Evolutionary conservation across 352 stramenopile species (phyloP).

Genomic region (Globisporangium iwayamae): DNA sequence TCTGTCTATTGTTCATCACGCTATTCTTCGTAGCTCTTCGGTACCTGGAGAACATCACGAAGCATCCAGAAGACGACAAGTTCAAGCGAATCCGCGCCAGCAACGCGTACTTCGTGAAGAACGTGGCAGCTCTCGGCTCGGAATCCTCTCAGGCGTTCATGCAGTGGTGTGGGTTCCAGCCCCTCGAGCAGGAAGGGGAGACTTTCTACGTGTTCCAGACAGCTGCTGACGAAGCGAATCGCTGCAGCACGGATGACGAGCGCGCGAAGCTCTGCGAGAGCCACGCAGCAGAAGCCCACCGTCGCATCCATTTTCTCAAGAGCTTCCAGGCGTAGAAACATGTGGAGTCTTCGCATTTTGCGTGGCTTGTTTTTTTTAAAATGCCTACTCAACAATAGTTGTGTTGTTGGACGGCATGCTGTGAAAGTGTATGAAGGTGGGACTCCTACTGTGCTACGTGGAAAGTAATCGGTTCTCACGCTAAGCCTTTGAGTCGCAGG

Average conservation of each 20-base stretch:
- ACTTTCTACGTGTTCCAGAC: slow-evolving; percentile 42
- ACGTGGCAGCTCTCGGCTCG: slow-evolving; percentile 25
- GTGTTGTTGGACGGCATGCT: too few relatives aligned
- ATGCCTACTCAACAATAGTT: neutral
- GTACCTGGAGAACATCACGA: slow-evolving; percentile 69
- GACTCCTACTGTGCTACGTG: neutral
- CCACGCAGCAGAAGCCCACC: neutral
- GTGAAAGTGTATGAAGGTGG: neutral
- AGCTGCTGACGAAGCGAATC: neutral
- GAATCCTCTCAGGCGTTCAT: slow-evolving; percentile 20
- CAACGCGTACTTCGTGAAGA: slow-evolving; percentile 71
- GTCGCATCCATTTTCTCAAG: slow-evolving; percentile 11
- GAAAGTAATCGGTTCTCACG: slow-evolving; percentile 19
- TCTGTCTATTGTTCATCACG: slow-evolving; percentile 1
- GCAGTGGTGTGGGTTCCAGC: slow-evolving; percentile 58
- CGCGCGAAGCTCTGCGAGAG: neutral
- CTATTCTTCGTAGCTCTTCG: slow-evolving; percentile 27
- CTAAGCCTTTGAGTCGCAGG: slow-evolving; percentile 58
- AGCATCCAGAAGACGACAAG: slow-evolving; percentile 47
- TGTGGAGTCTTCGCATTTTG: neutral
- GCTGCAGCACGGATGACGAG: slow-evolving; percentile 4
- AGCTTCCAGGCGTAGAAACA: slow-evolving; percentile 4
- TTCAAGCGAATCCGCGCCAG: slow-evolving; percentile 68
- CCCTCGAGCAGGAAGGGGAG: slow-evolving; percentile 22
- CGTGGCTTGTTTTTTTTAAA: neutral